Conservation (phyloP, 2,329 filamentous ascomycete genomes). For the Nothophaeocryptopus gaeumannii region DNA sequence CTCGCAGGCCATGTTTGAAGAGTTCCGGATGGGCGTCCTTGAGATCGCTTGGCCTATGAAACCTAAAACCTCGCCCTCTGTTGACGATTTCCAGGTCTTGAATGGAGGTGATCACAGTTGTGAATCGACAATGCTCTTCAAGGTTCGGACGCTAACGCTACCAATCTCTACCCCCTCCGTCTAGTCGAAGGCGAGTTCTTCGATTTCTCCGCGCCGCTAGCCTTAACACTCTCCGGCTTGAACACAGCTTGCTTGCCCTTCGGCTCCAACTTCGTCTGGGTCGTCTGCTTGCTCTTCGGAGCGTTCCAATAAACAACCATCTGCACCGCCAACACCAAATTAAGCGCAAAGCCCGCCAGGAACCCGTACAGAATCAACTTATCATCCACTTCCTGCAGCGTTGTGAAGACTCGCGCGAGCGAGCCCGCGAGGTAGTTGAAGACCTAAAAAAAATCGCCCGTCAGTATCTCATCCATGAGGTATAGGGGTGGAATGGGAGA, state of each 20-base stretch:
- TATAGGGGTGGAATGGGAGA: conserved; percentile 23
- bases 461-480: background rate
- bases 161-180: conserved; percentile 33
- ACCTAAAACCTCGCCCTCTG: no score
- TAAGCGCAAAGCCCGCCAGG: conserved; percentile 85
- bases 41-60: no score
- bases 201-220: conserved; percentile 41
- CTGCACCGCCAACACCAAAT: conserved; percentile 79
- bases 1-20: no score
- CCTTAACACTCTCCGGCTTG: conserved; percentile 26
- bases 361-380: conserved; percentile 95
- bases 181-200: conserved; percentile 26
- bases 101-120: no score
- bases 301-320: conserved; percentile 97
- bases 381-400: conserved; percentile 94
- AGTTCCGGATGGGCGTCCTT: no score
- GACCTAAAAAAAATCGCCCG: conserved; percentile 57
- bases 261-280: conserved; percentile 40
- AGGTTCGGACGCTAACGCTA: no score
- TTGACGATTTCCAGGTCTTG: no score
- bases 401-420: conserved; percentile 93
- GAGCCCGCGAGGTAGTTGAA: conserved; percentile 97
- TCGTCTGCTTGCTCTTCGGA: conserved; percentile 40
- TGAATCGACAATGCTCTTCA: no score
- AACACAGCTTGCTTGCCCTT: conserved; percentile 36